phyloP scores from a whole-genome alignment of 306 rosid species.

The Trifolium dubium region DNA sequence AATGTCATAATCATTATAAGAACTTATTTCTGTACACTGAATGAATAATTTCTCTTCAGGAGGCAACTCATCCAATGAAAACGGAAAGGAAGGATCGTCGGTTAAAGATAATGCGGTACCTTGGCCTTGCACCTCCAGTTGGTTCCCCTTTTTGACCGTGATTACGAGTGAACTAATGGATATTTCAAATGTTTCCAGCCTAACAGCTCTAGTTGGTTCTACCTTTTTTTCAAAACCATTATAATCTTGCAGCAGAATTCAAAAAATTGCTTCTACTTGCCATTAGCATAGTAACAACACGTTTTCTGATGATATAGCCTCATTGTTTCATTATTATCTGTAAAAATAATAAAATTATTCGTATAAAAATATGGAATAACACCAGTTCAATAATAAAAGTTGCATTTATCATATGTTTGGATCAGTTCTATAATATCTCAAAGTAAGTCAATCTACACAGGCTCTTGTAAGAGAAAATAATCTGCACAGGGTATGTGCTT shows the following conservation, averaged over 20 bases:
- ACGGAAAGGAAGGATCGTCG: slow-evolving; percentile 58
- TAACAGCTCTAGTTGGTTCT: slow-evolving; percentile 15
- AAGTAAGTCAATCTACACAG: neutral
- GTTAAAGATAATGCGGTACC: slow-evolving; percentile 76
- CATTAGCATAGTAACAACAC: slow-evolving; percentile 8
- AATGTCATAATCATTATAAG: slow-evolving; percentile 18
- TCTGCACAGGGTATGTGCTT: neutral
- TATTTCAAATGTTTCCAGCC: slow-evolving; percentile 23
- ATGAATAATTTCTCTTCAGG: slow-evolving; percentile 52
- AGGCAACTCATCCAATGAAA: slow-evolving; percentile 51
- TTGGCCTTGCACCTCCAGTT: slow-evolving; percentile 72
- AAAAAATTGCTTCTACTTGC: slow-evolving; percentile 10
- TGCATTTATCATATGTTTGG: neutral
- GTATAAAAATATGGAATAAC: neutral
- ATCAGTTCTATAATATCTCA: neutral
- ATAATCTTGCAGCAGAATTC: slow-evolving; percentile 6
- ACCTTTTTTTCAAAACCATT: neutral
- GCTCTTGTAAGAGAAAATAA: neutral
- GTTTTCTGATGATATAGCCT: slow-evolving; percentile 12
- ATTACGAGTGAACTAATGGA: slow-evolving; percentile 18
- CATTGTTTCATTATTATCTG: slow-evolving; percentile 5
- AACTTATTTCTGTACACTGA: slow-evolving; percentile 34
- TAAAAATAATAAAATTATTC: slow-evolving; percentile 9
- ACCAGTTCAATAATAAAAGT: slow-evolving; percentile 1
- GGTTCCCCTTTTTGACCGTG: slow-evolving; percentile 66